These are phyloP conservation scores for Penicillium sp. DNA, from an alignment of 2,329 filamentous ascomycete genomes.

Conservation along the genomic window DNA sequence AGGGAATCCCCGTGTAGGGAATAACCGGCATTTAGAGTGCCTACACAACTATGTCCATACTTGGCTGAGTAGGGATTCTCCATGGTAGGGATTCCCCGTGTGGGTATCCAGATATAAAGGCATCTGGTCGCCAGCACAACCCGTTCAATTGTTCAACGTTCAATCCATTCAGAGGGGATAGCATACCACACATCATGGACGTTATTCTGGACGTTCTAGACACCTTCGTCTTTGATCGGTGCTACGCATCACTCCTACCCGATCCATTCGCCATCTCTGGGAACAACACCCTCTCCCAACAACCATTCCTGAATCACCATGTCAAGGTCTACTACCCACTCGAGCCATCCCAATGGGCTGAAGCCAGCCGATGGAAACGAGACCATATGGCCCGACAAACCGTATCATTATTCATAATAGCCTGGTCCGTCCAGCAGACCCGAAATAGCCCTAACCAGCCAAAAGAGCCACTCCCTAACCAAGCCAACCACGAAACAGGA, in stretches of 20 bases:
- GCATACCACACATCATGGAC: conserved; percentile 63
- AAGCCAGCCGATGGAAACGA: conserved; percentile 30
- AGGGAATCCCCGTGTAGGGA: conserved; percentile 14
- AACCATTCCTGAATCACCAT: conserved; percentile 23
- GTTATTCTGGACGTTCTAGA: conserved; percentile 78
- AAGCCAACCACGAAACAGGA: conserved; percentile 53
- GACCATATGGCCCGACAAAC: conserved; percentile 30
- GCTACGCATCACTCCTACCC: conserved; percentile 58
- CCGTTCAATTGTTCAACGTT: not conserved
- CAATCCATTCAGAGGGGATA: not conserved
- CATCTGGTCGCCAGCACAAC: not conserved
- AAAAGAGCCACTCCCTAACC: not conserved
- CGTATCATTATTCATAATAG: conserved; percentile 30
- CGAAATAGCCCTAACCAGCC: not conserved
- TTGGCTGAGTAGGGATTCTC: conserved; percentile 12
- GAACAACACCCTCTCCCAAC: conserved; percentile 1
- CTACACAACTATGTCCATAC: no score
- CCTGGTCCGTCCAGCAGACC: not conserved
- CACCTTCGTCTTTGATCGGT: conserved; percentile 69
- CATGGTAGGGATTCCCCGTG: not conserved
- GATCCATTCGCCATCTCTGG: conserved; percentile 1
- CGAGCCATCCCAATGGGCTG: conserved; percentile 27
- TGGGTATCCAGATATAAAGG: not conserved
- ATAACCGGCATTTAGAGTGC: conserved; percentile 2
- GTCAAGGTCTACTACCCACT: conserved; percentile 27